Percentiles rank a stretch among this genome's conserved stretches.
Conservation (phyloP, 1,284 basidiomycete genomes). For the Microstroma glucosiphilum region DNA sequence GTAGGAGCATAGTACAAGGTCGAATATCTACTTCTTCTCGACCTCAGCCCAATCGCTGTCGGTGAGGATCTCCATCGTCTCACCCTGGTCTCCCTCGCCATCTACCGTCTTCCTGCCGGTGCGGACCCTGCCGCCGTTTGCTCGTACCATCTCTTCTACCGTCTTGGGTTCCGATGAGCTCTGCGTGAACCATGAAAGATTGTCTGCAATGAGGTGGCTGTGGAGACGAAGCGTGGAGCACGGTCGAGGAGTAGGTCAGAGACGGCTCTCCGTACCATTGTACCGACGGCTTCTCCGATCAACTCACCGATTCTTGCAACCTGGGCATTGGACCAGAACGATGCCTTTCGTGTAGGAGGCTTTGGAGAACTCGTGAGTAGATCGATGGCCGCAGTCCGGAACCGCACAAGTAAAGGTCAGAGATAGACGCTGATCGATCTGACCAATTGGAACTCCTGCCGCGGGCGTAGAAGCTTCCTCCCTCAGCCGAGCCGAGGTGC, state of each 20-base stretch:
- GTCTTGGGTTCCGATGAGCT: conserved; percentile 36
- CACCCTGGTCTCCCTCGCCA: conserved; percentile 28
- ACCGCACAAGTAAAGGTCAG: conserved; percentile 47
- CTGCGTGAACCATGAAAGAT: conserved; percentile 47
- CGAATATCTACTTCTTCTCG: no score
- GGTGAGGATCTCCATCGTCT: conserved; percentile 38
- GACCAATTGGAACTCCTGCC: conserved; percentile 29
- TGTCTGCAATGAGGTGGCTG: conserved; percentile 48
- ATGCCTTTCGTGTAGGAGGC: conserved; percentile 79
- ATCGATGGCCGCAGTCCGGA: conserved; percentile 67
- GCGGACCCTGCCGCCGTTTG: conserved; percentile 38
- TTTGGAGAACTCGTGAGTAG: conserved; percentile 80
- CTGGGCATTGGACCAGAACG: conserved; percentile 84
- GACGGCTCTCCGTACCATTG: not conserved
- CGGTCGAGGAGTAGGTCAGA: not conserved
- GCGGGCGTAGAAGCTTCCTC: no score
- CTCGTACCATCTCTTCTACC: conserved; percentile 45
- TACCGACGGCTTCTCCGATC: not conserved
- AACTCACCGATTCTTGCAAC: conserved; percentile 69
- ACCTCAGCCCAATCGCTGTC: conserved; percentile 7
- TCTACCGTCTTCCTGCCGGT: conserved; percentile 31
- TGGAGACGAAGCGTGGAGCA: not conserved
- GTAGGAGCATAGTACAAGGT: no score
- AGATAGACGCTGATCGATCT: conserved; percentile 37
- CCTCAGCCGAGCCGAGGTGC: no score